Base-by-base conservation (phyloP, 805 yeast genomes). In the Wickerhamiella musiphila region DNA sequence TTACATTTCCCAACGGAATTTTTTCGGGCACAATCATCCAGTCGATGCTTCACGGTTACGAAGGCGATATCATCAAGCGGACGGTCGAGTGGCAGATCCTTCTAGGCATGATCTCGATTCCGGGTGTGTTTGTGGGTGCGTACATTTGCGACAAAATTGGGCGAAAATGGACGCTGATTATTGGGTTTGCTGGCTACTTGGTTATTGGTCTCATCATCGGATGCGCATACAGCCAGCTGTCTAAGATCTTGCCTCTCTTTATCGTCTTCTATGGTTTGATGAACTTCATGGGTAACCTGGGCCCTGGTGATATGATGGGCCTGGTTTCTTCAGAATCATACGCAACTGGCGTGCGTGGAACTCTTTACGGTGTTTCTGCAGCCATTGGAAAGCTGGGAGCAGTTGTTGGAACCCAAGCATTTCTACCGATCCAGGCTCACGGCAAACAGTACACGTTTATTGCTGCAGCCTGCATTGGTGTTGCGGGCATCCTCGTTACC, bases 381-480 rank as follows among this genome's bases (percentile, higher is more conserved):
- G 90, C 84, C 3, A 58, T 75, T 30, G 90, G 90, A 35, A 78
- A 78, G 52, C 76, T 74, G 17, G 92, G 90, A 35, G 90, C 86
- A n/a, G 83, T 75, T 16, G 71, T 75, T 15, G 90, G 90, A 18
- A 75, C 83, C 17, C 68, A 73, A 48, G 65, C 66, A 12, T 78
- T 78, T 55, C 67, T 72, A 6, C 77, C 81, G 12, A 75, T 78
- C 42, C 70, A 73, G 53, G 52, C 46, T 24, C 52, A 74, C 47
- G 90, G 90, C 22, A 58, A 68, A 43, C 57, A 57, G 37, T 78
- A 81, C 78, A 77, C 86, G 5, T 78, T 78, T 45, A 77, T 78
- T 42, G 73, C 78, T 44, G 78, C 84, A 17, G 90, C 86, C 10
- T 57, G 66, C 32, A 64, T 78, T 45, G 86, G 90, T 32, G 52